Conservation (phyloP, 805 yeast species). For the Wickerhamomyces pijperi region DNA sequence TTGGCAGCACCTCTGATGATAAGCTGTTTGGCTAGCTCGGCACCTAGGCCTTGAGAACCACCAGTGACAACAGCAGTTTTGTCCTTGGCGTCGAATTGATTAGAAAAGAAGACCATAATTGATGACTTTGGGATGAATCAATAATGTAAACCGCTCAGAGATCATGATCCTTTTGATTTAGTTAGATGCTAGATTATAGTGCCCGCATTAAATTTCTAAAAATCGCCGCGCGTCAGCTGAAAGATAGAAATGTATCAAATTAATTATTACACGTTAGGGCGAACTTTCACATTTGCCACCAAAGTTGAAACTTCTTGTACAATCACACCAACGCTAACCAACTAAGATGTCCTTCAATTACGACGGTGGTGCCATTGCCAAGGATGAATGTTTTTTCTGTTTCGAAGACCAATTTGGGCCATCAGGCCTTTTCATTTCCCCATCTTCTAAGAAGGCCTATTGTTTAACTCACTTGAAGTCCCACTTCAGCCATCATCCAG, state of each 20-base stretch:
- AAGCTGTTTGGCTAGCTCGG: slow-evolving; percentile 54
- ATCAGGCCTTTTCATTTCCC: slow-evolving; percentile 64
- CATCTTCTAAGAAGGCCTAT: slow-evolving; percentile 63
- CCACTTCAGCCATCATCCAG: slow-evolving; percentile 44
- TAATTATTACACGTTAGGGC: no score
- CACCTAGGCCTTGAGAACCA: slow-evolving; percentile 91
- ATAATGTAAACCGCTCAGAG: no score
- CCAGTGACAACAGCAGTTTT: slow-evolving; percentile 71
- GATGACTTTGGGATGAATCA: no score
- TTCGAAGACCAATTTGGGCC: slow-evolving; percentile 54
- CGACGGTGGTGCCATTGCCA: slow-evolving; percentile 37
- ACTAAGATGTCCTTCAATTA: slow-evolving; percentile 1
- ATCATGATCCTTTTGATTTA: no score
- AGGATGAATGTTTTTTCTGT: slow-evolving; percentile 86
- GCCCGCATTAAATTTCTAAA: no score
- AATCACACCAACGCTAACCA: no score
- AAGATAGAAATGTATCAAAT: no score
- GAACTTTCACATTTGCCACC: not conserved
- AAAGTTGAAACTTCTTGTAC: no score
- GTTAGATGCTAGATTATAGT: no score
- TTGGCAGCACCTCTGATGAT: slow-evolving; percentile 47
- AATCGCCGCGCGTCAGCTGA: not conserved
- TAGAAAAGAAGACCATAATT: slow-evolving; percentile 4
- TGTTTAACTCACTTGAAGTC: slow-evolving; percentile 47
- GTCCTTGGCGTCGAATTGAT: slow-evolving; percentile 19